Evolutionary conservation across 768 basidiomycete genomes (phyloP), one percentile per base, ranked within the genome.

Genomic region (Boletus rubropictus): DNA sequence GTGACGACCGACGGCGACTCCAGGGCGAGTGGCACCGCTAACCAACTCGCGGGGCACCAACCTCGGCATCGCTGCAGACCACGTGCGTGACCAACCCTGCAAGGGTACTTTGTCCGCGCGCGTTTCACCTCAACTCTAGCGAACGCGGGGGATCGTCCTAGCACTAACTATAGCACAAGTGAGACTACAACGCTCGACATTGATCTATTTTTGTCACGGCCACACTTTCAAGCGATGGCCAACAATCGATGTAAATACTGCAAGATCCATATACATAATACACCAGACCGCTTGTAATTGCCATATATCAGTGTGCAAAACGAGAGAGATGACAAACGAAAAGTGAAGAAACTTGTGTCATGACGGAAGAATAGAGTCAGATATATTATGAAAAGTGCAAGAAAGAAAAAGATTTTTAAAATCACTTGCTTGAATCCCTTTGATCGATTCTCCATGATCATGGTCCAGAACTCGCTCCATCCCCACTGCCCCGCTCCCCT

Each of bases 221-320:
- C n/a, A n/a, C n/a, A n/a, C n/a, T n/a, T n/a, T n/a, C n/a, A n/a
- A n/a, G n/a, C n/a, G n/a, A n/a, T n/a, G n/a, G 21, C 28, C 44
- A 44, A 44, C 39, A 11, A 42, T 20, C 18, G 17, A 24, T 35
- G 47, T 51, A 51, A 58, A 60, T 58, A 60, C 27, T 24, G 48
- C 37, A 38, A 52, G 48, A 58, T 58, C 22, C 53, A 39, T 29
- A 49, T 48, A 52, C 28, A 52, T 49, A 45, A 56, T 56, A 52
- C 47, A 57, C 22, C 18, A 8, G 11, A 33, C 2, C 22, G 17
- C 22, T 46, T 15, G 44, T 45, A 22, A 22, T 21, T n/a, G 27
- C 8, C 21, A 33, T 17, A 43, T 24, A 12, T 37, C 33, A 31
- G 33, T n/a, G 29, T 49, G 39, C 42, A 56, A 22, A 56, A n/a